A percentile compares a stretch with the other conserved stretches of the same genome.
These are phyloP conservation scores for Coprinellus micaceus DNA, from an alignment of 768 basidiomycete species.

Conservation along the genomic window DNA sequence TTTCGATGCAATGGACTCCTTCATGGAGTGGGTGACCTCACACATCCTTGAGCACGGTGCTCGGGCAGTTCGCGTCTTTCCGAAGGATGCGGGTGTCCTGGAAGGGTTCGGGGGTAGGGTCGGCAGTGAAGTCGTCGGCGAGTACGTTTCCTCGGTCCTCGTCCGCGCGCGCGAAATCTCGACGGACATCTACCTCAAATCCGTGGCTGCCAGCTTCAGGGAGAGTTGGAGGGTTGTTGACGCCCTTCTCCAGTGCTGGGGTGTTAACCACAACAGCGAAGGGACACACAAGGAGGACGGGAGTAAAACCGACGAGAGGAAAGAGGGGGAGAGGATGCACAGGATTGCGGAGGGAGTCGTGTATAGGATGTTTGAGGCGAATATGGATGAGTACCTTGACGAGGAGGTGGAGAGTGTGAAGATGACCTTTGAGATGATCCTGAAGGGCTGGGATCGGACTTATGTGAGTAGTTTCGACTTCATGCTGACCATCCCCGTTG, in stretches of 20 bases:
- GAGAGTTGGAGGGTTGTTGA: slow-evolving; percentile 89
- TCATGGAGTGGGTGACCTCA: slow-evolving; percentile 66
- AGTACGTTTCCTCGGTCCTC: slow-evolving; percentile 80
- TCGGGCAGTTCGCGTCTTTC: slow-evolving; percentile 83
- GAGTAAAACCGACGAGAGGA: no score
- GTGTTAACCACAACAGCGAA: no score
- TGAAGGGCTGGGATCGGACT: slow-evolving; percentile 75
- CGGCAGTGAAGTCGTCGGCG: slow-evolving; percentile 83
- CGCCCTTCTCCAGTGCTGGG: no score
- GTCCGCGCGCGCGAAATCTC: slow-evolving; percentile 73
- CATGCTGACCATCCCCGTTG: slow-evolving; percentile 3
- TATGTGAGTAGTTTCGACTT: slow-evolving; percentile 36
- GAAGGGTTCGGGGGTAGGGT: slow-evolving; percentile 81
- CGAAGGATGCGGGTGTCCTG: slow-evolving; percentile 71
- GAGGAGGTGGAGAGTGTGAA: slow-evolving; percentile 88
- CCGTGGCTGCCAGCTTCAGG: slow-evolving; percentile 84
- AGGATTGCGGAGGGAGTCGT: no score
- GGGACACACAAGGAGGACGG: slow-evolving; percentile 39
- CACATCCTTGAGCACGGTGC: slow-evolving; percentile 73
- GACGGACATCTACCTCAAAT: slow-evolving; percentile 70
- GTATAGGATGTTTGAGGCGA: slow-evolving; percentile 92
- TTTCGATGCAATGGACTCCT: slow-evolving; percentile 92
- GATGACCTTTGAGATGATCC: slow-evolving; percentile 66
- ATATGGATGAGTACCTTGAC: slow-evolving; percentile 97
- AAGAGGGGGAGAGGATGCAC: no score